Evolutionary conservation across 78 protist genomes (phyloP), one percentile per base, ranked within the genome.

Genomic region (Guillardia theta): DNA sequence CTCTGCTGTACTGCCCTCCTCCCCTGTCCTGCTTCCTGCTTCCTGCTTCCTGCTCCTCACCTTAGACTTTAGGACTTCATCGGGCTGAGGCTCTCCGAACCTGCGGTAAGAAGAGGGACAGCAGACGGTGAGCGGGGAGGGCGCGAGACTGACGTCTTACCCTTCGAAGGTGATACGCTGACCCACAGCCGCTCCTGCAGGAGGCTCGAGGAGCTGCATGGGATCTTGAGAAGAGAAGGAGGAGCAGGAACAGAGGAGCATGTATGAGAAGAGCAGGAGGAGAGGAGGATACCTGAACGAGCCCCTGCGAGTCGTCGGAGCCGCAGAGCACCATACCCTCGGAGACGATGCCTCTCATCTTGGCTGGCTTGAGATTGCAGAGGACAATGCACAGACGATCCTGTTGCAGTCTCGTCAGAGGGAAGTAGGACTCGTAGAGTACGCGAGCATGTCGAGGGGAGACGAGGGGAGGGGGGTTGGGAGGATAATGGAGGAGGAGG

Each of bases 351-450:
- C 90, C 90, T 6, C 90, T 46, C 90, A 78, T 78, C 50, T 43
- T 78, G 50, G 83, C 83, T 15, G 83, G 83, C 22, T 70, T 70
- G 36, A 70, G 83, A 33, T 70, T 70, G 83, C 90, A 78, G 50
- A 78, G 50, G 43, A 78, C 90, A 18, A 48, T 78, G 50, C 45
- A 37, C 90, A 78, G 10, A 36, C 90, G 45, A 48, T 50, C 90
- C n/a, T n/a, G n/a, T 19, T 53, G 64, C 64, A 53, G 64, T n/a
- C n/a, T n/a, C n/a, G n/a, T n/a, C n/a, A n/a, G n/a, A n/a, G n/a
- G n/a, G n/a, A n/a, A n/a, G n/a, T n/a, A n/a, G n/a, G n/a, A n/a
- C n/a, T n/a, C n/a, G n/a, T n/a, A n/a, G n/a, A n/a, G n/a, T n/a
- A n/a, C n/a, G n/a, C n/a, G n/a, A n/a, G n/a, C n/a, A n/a, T n/a